A percentile compares a stretch with the other conserved stretches of the same genome.
Conservation (phyloP, 2,329 filamentous ascomycete genomes). For the Penicillium sp. region DNA sequence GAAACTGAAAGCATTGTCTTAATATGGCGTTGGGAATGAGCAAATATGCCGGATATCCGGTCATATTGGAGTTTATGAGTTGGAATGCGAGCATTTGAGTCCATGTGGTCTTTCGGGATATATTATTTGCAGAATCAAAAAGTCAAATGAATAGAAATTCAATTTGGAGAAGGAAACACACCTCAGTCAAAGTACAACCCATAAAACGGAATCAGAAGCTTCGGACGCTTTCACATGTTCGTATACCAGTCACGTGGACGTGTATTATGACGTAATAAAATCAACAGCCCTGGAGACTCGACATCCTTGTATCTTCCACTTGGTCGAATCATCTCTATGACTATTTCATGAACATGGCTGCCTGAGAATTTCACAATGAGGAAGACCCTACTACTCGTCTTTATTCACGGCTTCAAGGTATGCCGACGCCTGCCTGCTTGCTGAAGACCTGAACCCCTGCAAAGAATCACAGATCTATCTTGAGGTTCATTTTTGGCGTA, state of each 20-base stretch:
- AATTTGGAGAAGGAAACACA: background rate
- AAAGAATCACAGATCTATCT: background rate
- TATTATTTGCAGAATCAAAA: background rate
- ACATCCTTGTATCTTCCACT: background rate
- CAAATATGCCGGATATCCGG: background rate
- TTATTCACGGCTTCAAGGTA: slow-evolving; percentile 45
- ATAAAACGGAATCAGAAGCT: background rate
- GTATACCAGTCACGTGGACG: background rate
- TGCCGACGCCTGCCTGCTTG: slow-evolving; percentile 1
- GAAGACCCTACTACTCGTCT: slow-evolving; percentile 41
- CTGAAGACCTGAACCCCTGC: slow-evolving; percentile 1
- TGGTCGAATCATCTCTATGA: background rate
- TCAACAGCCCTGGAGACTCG: background rate
- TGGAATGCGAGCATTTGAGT: slow-evolving; percentile 1
- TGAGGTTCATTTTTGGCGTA: background rate
- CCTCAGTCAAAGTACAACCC: background rate
- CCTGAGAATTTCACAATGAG: slow-evolving; percentile 28
- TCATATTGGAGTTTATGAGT: slow-evolving; percentile 2
- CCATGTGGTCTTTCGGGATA: background rate
- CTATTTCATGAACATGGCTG: slow-evolving; percentile 1
- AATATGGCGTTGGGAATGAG: slow-evolving; percentile 6
- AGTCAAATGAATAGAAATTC: background rate
- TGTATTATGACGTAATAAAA: background rate
- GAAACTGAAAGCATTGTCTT: background rate
- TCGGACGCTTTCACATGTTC: background rate